Evolutionary conservation across 2,329 filamentous ascomycete species (phyloP).

Genomic region (Fusarium continuum): DNA sequence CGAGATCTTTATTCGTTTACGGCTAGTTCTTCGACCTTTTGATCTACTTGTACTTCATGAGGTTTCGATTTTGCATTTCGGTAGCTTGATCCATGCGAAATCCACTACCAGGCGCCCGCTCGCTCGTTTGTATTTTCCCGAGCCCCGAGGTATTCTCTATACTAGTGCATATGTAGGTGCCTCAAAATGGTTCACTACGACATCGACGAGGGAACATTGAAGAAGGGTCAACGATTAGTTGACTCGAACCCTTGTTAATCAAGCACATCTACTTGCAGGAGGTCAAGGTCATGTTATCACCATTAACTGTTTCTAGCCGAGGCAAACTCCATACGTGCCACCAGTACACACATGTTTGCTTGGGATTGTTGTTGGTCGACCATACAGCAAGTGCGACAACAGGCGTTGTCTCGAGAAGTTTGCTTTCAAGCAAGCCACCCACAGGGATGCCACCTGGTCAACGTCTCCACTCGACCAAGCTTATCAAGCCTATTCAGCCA

Average conservation of each 20-base stretch:
- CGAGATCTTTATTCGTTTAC: background rate
- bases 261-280: slow-evolving; percentile 32
- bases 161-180: background rate
- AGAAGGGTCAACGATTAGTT: slow-evolving; percentile 13
- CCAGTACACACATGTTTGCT: slow-evolving; percentile 17
- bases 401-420: slow-evolving; percentile 15
- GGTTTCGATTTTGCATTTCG: background rate
- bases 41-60: background rate
- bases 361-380: slow-evolving; percentile 13
- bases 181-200: background rate
- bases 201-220: background rate
- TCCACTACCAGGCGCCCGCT: background rate
- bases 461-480: slow-evolving; percentile 16
- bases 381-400: slow-evolving; percentile 6
- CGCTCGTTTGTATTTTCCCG: background rate
- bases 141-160: background rate
- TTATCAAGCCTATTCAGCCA: too few species aligned
- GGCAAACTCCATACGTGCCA: slow-evolving; percentile 1
- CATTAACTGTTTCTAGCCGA: slow-evolving; percentile 12
- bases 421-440: slow-evolving; percentile 25
- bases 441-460: slow-evolving; percentile 24
- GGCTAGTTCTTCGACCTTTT: background rate
- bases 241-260: slow-evolving; percentile 5
- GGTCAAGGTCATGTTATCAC: slow-evolving; percentile 39
- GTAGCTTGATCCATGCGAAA: slow-evolving; percentile 2